These are phyloP conservation scores for Boletus smithii DNA, from an alignment of 1,284 basidiomycete genomes.

Conservation along the genomic window DNA sequence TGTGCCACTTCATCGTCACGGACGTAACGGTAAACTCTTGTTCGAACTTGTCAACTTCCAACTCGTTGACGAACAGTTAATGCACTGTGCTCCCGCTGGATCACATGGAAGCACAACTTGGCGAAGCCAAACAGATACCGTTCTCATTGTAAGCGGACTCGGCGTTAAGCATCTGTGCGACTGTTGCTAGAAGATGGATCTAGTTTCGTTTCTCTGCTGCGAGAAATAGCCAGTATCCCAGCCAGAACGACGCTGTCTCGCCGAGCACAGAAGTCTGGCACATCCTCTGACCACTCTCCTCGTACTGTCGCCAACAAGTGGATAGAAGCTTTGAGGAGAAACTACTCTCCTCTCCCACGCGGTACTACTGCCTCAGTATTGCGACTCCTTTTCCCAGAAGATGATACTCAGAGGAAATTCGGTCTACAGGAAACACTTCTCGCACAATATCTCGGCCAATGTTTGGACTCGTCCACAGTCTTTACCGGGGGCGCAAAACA, in stretches of 20 bases:
- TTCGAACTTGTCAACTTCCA: too few relatives aligned
- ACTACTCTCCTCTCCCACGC: constrained; percentile 46
- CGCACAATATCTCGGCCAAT: constrained; percentile 49
- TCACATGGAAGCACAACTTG: constrained; percentile 32
- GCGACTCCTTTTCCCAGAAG: constrained; percentile 78
- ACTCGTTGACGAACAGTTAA: too few relatives aligned
- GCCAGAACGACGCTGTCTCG: constrained; percentile 22
- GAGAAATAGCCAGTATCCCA: constrained; percentile 40
- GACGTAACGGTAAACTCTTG: too few relatives aligned
- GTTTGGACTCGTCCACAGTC: constrained; percentile 44
- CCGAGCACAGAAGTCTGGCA: constrained; percentile 17
- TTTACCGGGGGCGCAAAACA: constrained; percentile 22
- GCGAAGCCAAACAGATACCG: constrained; percentile 27
- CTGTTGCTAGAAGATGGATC: constrained; percentile 11
- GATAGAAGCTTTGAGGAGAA: constrained; percentile 41
- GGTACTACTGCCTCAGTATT: constrained; percentile 57
- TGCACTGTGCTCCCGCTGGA: background rate
- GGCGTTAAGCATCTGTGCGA: background rate
- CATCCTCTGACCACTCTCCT: constrained; percentile 33
- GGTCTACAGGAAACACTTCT: constrained; percentile 71
- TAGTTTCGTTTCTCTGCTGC: constrained; percentile 47
- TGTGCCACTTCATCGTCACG: too few relatives aligned
- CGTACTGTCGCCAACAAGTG: constrained; percentile 45
- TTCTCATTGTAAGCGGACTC: constrained; percentile 43
- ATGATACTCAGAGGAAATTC: constrained; percentile 68